Conservation (phyloP, 2,329 filamentous ascomycete genomes). For the Exophiala sp. region DNA sequence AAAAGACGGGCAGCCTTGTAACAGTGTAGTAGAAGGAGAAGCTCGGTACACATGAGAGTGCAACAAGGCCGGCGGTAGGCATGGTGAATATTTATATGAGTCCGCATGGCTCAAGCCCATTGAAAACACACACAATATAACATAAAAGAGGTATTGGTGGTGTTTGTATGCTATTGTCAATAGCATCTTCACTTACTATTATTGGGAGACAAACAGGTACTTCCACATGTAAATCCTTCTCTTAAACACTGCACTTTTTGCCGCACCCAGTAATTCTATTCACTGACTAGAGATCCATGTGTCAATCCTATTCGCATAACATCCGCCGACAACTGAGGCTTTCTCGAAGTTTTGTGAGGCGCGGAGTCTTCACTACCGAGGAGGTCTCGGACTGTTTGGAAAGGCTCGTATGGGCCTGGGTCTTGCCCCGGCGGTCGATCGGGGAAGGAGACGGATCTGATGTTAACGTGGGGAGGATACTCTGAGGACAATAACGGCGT, state of each 20-base stretch:
- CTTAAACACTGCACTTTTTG: constrained; percentile 20
- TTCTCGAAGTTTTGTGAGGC: neutral
- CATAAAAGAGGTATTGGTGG: neutral
- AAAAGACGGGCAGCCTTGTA: neutral
- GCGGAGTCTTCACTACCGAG: neutral
- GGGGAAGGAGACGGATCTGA: neutral
- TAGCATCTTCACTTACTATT: constrained; percentile 18
- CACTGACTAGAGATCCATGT: constrained; percentile 7
- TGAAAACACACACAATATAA: constrained; percentile 6
- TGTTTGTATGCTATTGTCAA: constrained; percentile 3
- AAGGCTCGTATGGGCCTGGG: neutral
- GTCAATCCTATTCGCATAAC: constrained; percentile 3
- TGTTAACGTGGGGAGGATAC: neutral
- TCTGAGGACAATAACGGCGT: neutral
- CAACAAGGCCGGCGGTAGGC: neutral
- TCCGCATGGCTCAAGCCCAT: neutral
- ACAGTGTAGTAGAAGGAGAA: neutral
- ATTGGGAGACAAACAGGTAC: constrained; percentile 7
- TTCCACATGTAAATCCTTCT: constrained; percentile 5
- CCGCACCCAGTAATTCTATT: constrained; percentile 13
- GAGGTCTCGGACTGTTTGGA: constrained; percentile 1
- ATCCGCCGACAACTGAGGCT: neutral
- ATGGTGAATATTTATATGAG: neutral
- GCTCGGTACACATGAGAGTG: neutral
- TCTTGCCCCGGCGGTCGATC: neutral